Base-by-base conservation (phyloP, 2,329 filamentous ascomycete species). In the Bipolaris cookei region DNA sequence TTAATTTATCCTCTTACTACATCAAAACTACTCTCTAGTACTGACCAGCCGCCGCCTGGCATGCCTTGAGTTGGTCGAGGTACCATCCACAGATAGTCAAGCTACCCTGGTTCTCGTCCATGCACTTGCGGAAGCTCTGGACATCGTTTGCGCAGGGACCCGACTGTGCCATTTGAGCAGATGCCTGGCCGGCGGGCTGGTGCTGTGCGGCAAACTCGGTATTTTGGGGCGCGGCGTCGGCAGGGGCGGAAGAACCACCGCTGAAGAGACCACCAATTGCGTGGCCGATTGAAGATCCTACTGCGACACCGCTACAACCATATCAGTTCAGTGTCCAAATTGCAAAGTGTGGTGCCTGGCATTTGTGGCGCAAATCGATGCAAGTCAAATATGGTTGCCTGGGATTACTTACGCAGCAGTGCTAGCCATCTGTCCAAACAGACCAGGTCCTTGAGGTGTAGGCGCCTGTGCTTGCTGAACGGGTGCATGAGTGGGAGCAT, bases 31-130 rank as follows among this genome's bases (percentile, higher is more conserved):
- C 18, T 38, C 35, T 54, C 75, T 82, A 82, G 67, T 83, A 83
- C 73, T 79, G 78, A 42, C 72, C 71, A 54, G 80, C 79, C 16
- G 80, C 79, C 49, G 70, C 62, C 78, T 82, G 81, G 65, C 81
- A 83, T 16, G 80, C 80, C 78, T 82, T 82, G 39, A 99, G 84
- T 86, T 99, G 94, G 78, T 99, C 95, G 71, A 99, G 82, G 79
- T 99, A 99, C 93, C 94, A 99, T 67, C 90, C 90, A 82, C 95
- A 99, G 76, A 97, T 96, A 76, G 90, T 89, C 89, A 99, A 88
- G 81, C 95, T 92, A 68, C 95, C 95, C 76, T 88, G 83, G 79
- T 99, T 90, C 75, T 98, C 91, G 78, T 98, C 93, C 89, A 99
- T 90, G 85, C 95, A 99, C 82, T 89, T 90, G 72, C 92, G 93